A percentile compares a stretch with the other conserved stretches of the same genome.
Conservation (phyloP, 495 filamentous ascomycete species). For the Aspergillus saccharolyticus region DNA sequence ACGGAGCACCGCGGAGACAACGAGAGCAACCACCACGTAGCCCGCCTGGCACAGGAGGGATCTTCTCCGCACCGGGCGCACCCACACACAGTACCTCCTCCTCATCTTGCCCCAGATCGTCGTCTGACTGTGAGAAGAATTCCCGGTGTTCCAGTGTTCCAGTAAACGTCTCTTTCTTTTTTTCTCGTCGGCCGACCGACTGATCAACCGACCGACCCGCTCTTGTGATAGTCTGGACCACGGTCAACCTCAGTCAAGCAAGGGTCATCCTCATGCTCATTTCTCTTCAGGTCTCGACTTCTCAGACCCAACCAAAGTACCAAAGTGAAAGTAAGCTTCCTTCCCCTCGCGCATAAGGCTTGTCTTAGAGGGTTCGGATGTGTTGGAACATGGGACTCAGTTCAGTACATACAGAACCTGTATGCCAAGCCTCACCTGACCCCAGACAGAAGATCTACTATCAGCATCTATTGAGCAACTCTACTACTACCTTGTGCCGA, state of each 20-base stretch:
- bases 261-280: too few species aligned
- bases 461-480: too few species aligned
- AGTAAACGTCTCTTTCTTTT: too few species aligned
- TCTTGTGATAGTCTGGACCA: background rate
- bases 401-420: background rate
- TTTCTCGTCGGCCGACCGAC: background rate
- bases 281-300: too few species aligned
- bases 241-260: background rate
- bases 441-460: too few species aligned
- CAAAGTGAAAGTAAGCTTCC: background rate
- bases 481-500: too few species aligned
- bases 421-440: too few species aligned
- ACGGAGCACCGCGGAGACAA: background rate
- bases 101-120: background rate
- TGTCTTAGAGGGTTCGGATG: background rate
- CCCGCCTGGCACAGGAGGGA: background rate
- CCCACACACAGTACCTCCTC: background rate
- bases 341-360: conserved; percentile 3
- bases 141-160: background rate
- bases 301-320: background rate
- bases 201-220: background rate
- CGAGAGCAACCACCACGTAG: background rate
- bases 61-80: too few species aligned
- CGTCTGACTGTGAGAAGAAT: too few species aligned
- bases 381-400: background rate